Evolutionary conservation across 83 land plant genomes (phyloP).

Genomic region (Picea abies): DNA sequence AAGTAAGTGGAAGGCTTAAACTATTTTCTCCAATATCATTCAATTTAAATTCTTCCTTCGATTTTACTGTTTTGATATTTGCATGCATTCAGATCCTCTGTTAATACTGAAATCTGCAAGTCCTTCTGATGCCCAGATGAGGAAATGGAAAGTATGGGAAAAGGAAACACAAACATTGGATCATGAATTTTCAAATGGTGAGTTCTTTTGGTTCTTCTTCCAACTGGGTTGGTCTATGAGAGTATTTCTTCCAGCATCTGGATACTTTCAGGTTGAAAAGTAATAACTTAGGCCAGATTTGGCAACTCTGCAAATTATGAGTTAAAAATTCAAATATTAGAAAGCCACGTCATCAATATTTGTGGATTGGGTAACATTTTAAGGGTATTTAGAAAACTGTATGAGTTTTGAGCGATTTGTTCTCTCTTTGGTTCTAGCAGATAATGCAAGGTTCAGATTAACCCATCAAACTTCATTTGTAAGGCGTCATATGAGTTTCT

Average conservation of each 20-base stretch:
- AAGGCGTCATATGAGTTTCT: background rate
- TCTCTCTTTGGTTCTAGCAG: background rate
- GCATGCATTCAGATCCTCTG: background rate
- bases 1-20: constrained; percentile 13
- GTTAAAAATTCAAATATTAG: constrained; percentile 19
- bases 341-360: constrained; percentile 4
- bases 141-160: constrained; percentile 3
- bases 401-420: background rate
- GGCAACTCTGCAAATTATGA: background rate
- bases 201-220: background rate
- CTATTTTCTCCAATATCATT: background rate
- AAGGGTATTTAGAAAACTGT: background rate
- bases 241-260: no score
- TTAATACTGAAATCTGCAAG: background rate
- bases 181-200: background rate
- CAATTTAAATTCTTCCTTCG: background rate
- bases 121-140: constrained; percentile 35
- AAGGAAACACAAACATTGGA: constrained; percentile 15
- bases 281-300: background rate
- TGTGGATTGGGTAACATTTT: no score
- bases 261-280: no score
- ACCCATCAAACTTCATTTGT: background rate
- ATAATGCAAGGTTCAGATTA: background rate
- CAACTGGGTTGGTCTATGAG: background rate
- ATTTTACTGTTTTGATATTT: background rate